Evolutionary conservation across 495 filamentous ascomycete genomes (phyloP).

Genomic region (Aspergillus mulundensis): DNA sequence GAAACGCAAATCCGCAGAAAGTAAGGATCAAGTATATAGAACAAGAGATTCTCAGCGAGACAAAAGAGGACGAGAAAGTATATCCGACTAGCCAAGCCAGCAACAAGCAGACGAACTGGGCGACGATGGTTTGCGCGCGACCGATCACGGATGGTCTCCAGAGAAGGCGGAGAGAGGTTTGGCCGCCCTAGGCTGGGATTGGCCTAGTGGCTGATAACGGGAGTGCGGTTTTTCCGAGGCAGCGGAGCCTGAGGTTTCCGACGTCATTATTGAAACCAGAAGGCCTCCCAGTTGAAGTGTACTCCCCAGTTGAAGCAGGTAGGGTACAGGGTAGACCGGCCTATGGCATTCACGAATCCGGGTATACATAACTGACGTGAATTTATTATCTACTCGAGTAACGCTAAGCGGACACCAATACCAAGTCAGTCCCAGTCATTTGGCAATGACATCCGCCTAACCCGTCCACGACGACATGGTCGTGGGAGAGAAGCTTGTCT

Average conservation of each 20-base stretch:
- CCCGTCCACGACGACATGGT: conserved; percentile 6
- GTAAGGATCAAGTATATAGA: background rate
- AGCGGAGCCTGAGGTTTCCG: conserved; percentile 5
- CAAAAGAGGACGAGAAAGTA: conserved; percentile 9
- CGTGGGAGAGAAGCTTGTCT: conserved; percentile 4
- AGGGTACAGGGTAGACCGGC: too few species aligned
- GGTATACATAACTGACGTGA: conserved; percentile 10
- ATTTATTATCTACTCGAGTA: conserved; percentile 27
- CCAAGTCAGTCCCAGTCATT: conserved; percentile 12
- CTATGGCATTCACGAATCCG: too few species aligned
- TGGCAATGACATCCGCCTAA: conserved; percentile 14
- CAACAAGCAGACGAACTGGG: conserved; percentile 18
- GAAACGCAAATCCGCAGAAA: background rate
- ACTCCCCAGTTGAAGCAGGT: too few species aligned
- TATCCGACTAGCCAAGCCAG: conserved; percentile 12
- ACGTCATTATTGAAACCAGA: conserved; percentile 23
- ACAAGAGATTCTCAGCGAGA: background rate
- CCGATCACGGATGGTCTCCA: conserved; percentile 41
- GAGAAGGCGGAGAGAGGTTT: conserved; percentile 39
- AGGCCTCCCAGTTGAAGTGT: too few species aligned
- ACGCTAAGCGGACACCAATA: conserved; percentile 19
- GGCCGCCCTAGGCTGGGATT: conserved; percentile 26
- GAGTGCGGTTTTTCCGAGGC: conserved; percentile 15
- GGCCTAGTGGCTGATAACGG: conserved; percentile 15
- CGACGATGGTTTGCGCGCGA: conserved; percentile 41